Conservation (phyloP, 2,329 filamentous ascomycete species). For the Botrytis cinerea region DNA sequence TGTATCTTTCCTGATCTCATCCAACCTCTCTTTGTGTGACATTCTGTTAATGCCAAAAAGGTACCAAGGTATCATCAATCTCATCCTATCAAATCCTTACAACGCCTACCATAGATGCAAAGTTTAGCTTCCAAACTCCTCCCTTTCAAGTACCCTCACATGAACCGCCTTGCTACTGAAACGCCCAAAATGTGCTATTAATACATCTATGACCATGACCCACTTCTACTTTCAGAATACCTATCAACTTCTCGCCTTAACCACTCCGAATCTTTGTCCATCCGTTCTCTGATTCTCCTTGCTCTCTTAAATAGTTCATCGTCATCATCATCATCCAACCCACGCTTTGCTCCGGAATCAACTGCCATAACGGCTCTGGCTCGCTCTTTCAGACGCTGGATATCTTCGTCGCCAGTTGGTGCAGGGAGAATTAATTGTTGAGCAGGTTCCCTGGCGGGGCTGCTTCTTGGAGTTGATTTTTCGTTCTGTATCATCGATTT, state of each 20-base stretch:
- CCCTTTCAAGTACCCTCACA: slow-evolving; percentile 13
- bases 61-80: slow-evolving; percentile 26
- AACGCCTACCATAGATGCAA: slow-evolving; percentile 32
- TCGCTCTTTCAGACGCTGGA: slow-evolving; percentile 34
- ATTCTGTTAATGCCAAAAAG: slow-evolving; percentile 25
- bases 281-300: slow-evolving; percentile 41
- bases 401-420: slow-evolving; percentile 28
- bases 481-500: slow-evolving; percentile 17
- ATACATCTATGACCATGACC: slow-evolving; percentile 33
- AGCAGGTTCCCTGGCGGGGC: slow-evolving; percentile 29
- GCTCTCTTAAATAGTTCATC: slow-evolving; percentile 41
- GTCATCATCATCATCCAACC: slow-evolving; percentile 33
- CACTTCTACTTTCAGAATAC: slow-evolving; percentile 34
- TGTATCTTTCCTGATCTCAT: neutral
- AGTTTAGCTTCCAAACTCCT: slow-evolving; percentile 22
- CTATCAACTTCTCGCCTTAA: slow-evolving; percentile 36
- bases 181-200: slow-evolving; percentile 25
- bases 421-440: slow-evolving; percentile 17
- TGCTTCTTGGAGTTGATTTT: slow-evolving; percentile 31
- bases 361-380: slow-evolving; percentile 34
- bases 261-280: slow-evolving; percentile 42
- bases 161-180: slow-evolving; percentile 10
- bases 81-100: slow-evolving; percentile 24
- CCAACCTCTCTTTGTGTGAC: neutral
- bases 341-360: slow-evolving; percentile 29